Evolutionary conservation across 2,329 filamentous ascomycete genomes (phyloP).

Genomic region (Fusarium xyrophilum): DNA sequence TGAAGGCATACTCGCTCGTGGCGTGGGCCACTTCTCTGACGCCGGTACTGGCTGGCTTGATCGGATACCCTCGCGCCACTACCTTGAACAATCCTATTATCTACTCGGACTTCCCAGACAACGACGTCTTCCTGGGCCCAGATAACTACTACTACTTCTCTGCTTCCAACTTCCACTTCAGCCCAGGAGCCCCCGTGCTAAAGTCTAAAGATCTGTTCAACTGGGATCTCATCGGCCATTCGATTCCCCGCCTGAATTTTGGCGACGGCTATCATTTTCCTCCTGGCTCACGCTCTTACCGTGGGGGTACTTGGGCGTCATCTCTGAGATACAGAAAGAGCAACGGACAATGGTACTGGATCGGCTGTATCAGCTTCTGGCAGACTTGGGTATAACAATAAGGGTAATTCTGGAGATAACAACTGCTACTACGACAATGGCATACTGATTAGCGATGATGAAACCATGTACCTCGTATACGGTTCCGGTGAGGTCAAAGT

Average conservation of each 20-base stretch:
- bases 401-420: slow-evolving; percentile 44
- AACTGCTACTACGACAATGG: slow-evolving; percentile 65
- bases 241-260: slow-evolving; percentile 54
- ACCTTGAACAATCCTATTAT: slow-evolving; percentile 56
- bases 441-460: slow-evolving; percentile 64
- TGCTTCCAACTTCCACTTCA: slow-evolving; percentile 63
- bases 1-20: too few relatives aligned
- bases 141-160: slow-evolving; percentile 62
- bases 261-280: slow-evolving; percentile 56
- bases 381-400: slow-evolving; percentile 59
- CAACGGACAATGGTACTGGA: slow-evolving; percentile 61
- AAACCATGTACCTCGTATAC: slow-evolving; percentile 65
- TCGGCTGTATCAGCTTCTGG: slow-evolving; percentile 60
- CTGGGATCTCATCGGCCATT: slow-evolving; percentile 56
- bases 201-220: slow-evolving; percentile 62
- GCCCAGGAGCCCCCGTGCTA: slow-evolving; percentile 62
- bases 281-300: slow-evolving; percentile 52
- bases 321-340: slow-evolving; percentile 59
- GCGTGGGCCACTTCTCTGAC: too few relatives aligned
- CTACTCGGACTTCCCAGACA: slow-evolving; percentile 62
- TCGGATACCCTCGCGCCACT: neutral
- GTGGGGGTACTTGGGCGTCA: slow-evolving; percentile 63
- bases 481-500: slow-evolving; percentile 58
- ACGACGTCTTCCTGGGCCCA: slow-evolving; percentile 59
- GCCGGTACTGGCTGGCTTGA: neutral